These are phyloP conservation scores for Deuterostichococcus epilithicus DNA, from an alignment of 139 green algal genomes.

Conservation along the genomic window DNA sequence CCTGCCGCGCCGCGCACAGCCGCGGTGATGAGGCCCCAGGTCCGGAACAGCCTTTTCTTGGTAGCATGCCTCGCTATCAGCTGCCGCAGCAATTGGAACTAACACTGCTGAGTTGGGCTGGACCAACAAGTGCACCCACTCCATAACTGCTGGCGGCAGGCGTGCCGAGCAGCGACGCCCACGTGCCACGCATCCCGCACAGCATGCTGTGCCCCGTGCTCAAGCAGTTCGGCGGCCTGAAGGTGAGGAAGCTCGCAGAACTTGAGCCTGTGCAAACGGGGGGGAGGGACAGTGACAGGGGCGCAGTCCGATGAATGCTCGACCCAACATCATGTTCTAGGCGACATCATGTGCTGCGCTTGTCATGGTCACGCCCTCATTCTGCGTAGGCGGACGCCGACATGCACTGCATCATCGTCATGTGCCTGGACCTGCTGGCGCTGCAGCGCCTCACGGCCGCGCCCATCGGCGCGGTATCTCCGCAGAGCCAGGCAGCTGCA, in stretches of 20 bases:
- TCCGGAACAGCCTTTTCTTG: too few species aligned
- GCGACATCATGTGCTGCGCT: too few species aligned
- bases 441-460: slow-evolving; percentile 1
- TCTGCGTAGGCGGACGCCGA: slow-evolving; percentile 8
- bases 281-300: too few species aligned
- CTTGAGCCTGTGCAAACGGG: too few species aligned
- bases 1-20: background rate
- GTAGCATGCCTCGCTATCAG: too few species aligned
- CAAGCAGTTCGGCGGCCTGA: slow-evolving; percentile 9
- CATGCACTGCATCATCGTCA: slow-evolving; percentile 18
- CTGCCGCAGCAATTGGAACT: too few species aligned
- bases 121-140: too few species aligned
- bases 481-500: background rate
- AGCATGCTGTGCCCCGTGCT: slow-evolving; percentile 17
- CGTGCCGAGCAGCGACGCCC: background rate
- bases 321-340: too few species aligned
- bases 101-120: too few species aligned
- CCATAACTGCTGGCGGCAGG: too few species aligned
- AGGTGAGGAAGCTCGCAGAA: background rate
- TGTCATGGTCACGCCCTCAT: too few species aligned
- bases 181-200: slow-evolving; percentile 5
- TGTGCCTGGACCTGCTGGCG: slow-evolving; percentile 19
- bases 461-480: background rate
- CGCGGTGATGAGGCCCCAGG: background rate
- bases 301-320: too few species aligned